Evolutionary conservation across 768 basidiomycete species (phyloP), one percentile per base, ranked within the genome.

Genomic region (Paxillus involutus): DNA sequence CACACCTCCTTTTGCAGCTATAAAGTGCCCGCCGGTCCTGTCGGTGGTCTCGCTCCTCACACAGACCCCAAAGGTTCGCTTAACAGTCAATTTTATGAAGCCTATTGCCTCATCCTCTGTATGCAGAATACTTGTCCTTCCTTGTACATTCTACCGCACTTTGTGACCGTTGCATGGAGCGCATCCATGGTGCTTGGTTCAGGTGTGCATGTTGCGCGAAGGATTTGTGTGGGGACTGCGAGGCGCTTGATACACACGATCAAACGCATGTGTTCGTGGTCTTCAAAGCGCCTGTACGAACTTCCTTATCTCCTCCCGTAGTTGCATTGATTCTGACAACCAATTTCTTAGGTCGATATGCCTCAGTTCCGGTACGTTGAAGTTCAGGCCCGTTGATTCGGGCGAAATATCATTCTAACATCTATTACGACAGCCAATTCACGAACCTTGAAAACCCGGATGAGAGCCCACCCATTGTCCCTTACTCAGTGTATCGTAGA

Each of bases 131-230:
- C 68, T 75, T 93, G 11, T 69, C 70, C 14, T 66, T 73, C 33
- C 75, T 94, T 16, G 62, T 77, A 42, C 91, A 94, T 66, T 63
- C 74, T 4, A 73, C 80, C 19, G 89, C 93, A 6, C 70, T 93
- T 6, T 98, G 95, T 61, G 95, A 98, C 71, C 82, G 86, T 43
- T 95, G 95, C 68, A 83, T 93, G 77, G 80, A 78, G 24, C 80
- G 78, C 47, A 95, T 97, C 50, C 73, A 77, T n/a, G 95, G 95
- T 14, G 82, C 84, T 60, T 98, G 95, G 95, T 89, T 86, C 71
- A 82, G 89, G 60, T 98, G 95, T 63, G 92, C 84, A 4, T 91
- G 93, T 64, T 97, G 94, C 64, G 79, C 80, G 6, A 85, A 82
- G 60, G 95, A 98, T 66, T 74, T 96, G n/a, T 97, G 95, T 71